Evolutionary conservation across 352 stramenopile genomes (phyloP).

Genomic region (Globisporangium radiosum): DNA sequence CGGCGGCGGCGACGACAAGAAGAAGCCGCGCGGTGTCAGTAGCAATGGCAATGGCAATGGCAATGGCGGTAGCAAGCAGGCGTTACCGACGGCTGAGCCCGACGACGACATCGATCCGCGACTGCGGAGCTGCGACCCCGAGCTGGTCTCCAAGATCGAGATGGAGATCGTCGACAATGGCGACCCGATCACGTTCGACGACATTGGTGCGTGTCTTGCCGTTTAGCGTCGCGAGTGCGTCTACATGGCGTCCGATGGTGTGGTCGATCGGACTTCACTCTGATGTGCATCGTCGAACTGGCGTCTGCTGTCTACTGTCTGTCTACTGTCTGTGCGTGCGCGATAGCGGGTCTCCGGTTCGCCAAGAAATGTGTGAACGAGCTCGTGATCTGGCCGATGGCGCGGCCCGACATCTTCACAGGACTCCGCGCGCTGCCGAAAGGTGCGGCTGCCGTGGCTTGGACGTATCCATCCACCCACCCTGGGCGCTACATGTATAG

Average conservation of each 20-base stretch:
- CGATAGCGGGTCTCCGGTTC: constrained; percentile 90
- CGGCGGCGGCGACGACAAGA: constrained; percentile 21
- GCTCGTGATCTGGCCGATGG: constrained; percentile 98
- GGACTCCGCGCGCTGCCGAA: constrained; percentile 90
- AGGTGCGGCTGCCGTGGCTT: constrained; percentile 25
- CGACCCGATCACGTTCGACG: constrained; percentile 93
- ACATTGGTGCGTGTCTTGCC: constrained; percentile 79
- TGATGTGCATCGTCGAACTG: neutral
- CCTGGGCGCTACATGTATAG: too few species aligned
- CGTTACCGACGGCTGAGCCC: constrained; percentile 14
- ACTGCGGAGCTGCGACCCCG: constrained; percentile 91
- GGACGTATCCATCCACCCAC: too few species aligned
- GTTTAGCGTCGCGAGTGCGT: neutral
- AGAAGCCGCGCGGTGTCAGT: constrained; percentile 3
- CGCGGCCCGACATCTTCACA: constrained; percentile 96
- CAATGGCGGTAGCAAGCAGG: constrained; percentile 10
- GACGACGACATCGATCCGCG: constrained; percentile 91
- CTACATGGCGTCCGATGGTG: too few species aligned
- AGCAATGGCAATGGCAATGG: neutral
- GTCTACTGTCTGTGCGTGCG: too few species aligned
- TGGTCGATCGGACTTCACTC: too few species aligned
- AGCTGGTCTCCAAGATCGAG: constrained; percentile 95
- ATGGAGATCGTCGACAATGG: constrained; percentile 96
- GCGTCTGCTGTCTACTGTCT: too few species aligned
- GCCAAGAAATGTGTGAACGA: constrained; percentile 98